These are phyloP conservation scores for Selenicereus undatus DNA, from an alignment of 148 eudicot genomes.

Conservation along the genomic window DNA sequence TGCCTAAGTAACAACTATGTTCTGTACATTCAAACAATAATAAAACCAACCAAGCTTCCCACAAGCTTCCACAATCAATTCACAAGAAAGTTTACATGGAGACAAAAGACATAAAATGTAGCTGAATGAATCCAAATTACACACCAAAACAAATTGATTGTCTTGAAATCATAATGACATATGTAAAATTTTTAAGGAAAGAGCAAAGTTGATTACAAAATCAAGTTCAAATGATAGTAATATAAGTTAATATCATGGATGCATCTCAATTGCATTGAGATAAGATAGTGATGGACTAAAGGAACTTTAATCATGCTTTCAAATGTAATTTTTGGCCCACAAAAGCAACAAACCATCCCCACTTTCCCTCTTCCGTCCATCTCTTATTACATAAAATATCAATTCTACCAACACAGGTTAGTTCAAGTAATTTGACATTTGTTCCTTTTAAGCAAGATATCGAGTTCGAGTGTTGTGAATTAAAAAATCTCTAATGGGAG, in stretches of 20 bases:
- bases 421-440: no score
- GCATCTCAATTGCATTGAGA: constrained; percentile 19
- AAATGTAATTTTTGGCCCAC: constrained; percentile 31
- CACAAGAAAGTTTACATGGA: neutral
- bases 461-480: no score
- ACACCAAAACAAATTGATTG: neutral
- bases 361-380: neutral
- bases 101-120: neutral
- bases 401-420: no score
- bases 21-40: neutral
- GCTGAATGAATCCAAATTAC: neutral
- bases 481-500: no score
- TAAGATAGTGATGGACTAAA: constrained; percentile 28
- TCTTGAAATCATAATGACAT: neutral
- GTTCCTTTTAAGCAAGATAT: no score
- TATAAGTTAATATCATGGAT: constrained; percentile 14
- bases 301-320: constrained; percentile 29
- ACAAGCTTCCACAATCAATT: neutral
- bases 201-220: neutral
- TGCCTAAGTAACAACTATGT: no score
- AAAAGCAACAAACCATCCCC: constrained; percentile 10
- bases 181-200: constrained; percentile 2
- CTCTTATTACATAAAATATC: neutral
- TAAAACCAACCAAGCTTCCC: neutral
- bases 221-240: constrained; percentile 19